Evolutionary conservation across 164 flowering plant genomes (phyloP), one percentile per base, ranked within the genome.

Genomic region (Piper betle): DNA sequence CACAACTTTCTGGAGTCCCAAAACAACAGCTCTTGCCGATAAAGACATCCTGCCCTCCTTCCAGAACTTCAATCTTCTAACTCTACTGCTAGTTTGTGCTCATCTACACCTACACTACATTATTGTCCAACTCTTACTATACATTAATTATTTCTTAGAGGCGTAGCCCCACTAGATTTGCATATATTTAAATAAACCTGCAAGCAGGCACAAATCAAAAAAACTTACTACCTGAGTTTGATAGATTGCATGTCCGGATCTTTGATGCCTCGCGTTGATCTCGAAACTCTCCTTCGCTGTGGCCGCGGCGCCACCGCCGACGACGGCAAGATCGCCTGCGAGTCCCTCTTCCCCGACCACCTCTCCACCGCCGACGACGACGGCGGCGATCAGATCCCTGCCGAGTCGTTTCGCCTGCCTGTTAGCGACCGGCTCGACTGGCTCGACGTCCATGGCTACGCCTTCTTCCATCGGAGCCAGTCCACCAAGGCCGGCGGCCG

Each of bases 331-430:
- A 73, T 82, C 71, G 73, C 82, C 58, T 82, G 87, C 66, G 94
- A 84, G 43, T 77, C 84, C 3, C 65, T 74, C 1, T 77, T 76
- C 60, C 66, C 58, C 52, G 71, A 42, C 38, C 59, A 66, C 4
- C 56, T 18, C 1, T 33, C 60, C 18, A 16, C 33, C 33, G 33
- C 33, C 33, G 33, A 1, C 33, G 33, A 20, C 17, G 0, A 62
- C 58, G 43, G 67, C 61, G 1, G 72, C 65, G 3, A 67, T 77
- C 85, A 86, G 67, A 63, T 62, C 39, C 95, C 97, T 25, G 86
- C 92, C 5, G 91, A 85, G 11, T 90, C 97, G 0, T 87, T 85
- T 64, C 81, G 79, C 73, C 81, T 90, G 10, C 83, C 93, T 3
- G 77, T 77, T 43, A 91, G 84, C 61, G 87, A 83, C 10, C 88